A percentile compares a stretch with the other conserved stretches of the same genome.
Evolutionary conservation across 352 stramenopile species (phyloP).

Genomic region (Phytophthora foliorum): DNA sequence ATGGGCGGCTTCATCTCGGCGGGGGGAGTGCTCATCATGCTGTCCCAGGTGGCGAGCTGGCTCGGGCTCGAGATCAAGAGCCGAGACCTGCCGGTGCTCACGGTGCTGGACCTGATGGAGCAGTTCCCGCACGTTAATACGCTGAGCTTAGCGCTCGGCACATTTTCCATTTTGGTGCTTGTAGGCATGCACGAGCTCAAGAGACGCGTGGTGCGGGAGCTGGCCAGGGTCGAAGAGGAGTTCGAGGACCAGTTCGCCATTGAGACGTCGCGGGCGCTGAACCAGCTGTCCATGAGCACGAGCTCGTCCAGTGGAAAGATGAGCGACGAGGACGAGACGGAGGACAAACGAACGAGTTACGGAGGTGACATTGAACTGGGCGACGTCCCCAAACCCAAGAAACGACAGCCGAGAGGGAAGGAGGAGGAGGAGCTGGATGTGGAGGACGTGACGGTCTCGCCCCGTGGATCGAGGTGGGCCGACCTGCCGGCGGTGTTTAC

Average conservation of each 20-base stretch:
- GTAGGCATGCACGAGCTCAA: constrained; percentile 50
- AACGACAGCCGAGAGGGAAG: constrained; percentile 26
- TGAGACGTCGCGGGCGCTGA: constrained; percentile 52
- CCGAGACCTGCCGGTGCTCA: constrained; percentile 62
- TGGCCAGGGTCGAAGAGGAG: constrained; percentile 42
- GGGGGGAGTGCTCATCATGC: constrained; percentile 73
- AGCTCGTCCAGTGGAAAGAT: constrained; percentile 34
- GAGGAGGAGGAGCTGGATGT: constrained; percentile 17
- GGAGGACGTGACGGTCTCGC: constrained; percentile 34
- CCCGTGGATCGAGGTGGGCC: constrained; percentile 44
- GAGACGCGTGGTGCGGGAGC: constrained; percentile 50
- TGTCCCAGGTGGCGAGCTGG: constrained; percentile 71
- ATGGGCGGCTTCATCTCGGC: constrained; percentile 82
- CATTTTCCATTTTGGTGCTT: constrained; percentile 62
- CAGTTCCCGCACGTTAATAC: constrained; percentile 60
- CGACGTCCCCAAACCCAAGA: constrained; percentile 25
- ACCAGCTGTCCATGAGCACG: constrained; percentile 33
- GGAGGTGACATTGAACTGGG: constrained; percentile 25
- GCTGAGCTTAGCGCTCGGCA: constrained; percentile 60
- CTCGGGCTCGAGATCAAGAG: constrained; percentile 61
- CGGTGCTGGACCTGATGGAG: constrained; percentile 58
- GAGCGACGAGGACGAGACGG: constrained; percentile 27
- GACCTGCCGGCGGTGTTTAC: constrained; percentile 49
- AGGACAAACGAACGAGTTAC: constrained; percentile 34
- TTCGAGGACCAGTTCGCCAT: constrained; percentile 56